Percentiles rank a stretch among this genome's conserved stretches.
These are phyloP conservation scores for Nannochloris sp. DNA, from an alignment of 139 green algal genomes.

Conservation along the genomic window DNA sequence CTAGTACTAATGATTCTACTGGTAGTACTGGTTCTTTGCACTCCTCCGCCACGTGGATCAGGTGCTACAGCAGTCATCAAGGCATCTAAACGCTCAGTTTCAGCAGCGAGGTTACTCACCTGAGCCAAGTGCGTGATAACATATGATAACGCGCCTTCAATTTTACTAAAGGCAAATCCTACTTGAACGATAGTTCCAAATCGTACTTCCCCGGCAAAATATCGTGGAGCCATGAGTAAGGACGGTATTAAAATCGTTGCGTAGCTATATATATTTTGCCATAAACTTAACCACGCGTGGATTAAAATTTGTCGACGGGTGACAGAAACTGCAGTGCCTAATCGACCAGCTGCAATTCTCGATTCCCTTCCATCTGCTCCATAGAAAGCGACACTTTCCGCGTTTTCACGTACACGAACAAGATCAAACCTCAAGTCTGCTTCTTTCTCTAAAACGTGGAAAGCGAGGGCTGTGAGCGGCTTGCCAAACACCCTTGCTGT, in stretches of 20 bases:
- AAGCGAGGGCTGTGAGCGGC: conserved; percentile 63
- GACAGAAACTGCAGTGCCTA: conserved; percentile 13
- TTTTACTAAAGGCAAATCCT: conserved; percentile 27
- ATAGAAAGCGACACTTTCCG: conserved; percentile 92
- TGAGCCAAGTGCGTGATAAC: conserved; percentile 42
- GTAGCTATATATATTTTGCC: conserved; percentile 47
- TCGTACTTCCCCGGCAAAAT: conserved; percentile 64
- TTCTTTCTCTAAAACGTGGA: conserved; percentile 56
- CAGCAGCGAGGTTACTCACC: conserved; percentile 55
- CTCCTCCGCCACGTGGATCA: neutral
- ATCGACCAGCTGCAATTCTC: conserved; percentile 1
- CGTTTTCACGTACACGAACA: conserved; percentile 73
- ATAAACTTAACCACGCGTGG: conserved; percentile 51
- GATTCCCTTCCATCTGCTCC: conserved; percentile 52
- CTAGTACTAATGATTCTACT: no score
- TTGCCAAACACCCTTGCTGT: conserved; percentile 73
- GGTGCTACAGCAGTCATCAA: conserved; percentile 24
- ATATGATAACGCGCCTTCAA: conserved; percentile 50
- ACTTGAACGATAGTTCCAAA: conserved; percentile 68
- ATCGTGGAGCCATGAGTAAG: conserved; percentile 66
- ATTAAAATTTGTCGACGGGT: conserved; percentile 21
- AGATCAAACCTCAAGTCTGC: conserved; percentile 82
- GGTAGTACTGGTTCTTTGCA: no score
- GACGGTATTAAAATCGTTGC: conserved; percentile 71
- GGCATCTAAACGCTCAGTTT: conserved; percentile 59